A percentile compares a stretch with the other conserved stretches of the same genome.
Evolutionary conservation across 192 early-diverging fungal species (phyloP).

Genomic region (Haplosporangium gracile): DNA sequence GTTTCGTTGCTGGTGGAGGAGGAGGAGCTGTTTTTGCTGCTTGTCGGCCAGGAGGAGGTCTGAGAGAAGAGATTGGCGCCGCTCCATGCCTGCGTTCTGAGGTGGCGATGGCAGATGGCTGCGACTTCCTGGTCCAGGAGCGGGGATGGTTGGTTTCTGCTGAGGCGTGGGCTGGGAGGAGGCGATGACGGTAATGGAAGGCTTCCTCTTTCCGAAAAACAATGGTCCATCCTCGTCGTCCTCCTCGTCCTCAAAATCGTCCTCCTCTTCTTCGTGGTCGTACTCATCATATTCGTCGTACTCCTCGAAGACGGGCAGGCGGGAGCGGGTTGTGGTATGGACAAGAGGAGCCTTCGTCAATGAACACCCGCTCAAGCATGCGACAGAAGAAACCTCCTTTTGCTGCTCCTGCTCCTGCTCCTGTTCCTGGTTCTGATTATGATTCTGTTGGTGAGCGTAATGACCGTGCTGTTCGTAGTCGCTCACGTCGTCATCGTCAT

Average conservation of each 20-base stretch:
- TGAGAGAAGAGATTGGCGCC: slow-evolving; percentile 12
- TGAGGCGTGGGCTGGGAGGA: not conserved
- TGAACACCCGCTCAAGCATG: not conserved
- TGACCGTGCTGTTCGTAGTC: not conserved
- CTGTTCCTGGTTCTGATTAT: not conserved
- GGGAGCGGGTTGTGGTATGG: not conserved
- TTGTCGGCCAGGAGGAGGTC: slow-evolving; percentile 17
- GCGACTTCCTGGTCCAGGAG: not conserved
- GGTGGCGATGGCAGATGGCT: not conserved
- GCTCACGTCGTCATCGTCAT: not conserved
- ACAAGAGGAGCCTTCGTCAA: not conserved
- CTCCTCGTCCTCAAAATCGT: not conserved
- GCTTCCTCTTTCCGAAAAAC: not conserved
- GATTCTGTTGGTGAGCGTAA: not conserved
- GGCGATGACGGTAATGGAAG: not conserved
- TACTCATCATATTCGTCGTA: not conserved
- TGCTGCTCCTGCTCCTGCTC: not conserved
- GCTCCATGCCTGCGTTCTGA: not conserved
- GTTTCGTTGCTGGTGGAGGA: not conserved
- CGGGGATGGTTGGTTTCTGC: not conserved
- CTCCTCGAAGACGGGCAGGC: not conserved
- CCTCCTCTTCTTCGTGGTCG: not conserved
- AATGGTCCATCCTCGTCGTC: not conserved
- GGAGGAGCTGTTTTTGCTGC: not conserved
- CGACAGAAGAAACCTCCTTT: not conserved